A percentile compares a stretch with the other conserved stretches of the same genome.
Evolutionary conservation across 2,329 filamentous ascomycete species (phyloP).

Genomic region (Hirsutella rhossiliensis): DNA sequence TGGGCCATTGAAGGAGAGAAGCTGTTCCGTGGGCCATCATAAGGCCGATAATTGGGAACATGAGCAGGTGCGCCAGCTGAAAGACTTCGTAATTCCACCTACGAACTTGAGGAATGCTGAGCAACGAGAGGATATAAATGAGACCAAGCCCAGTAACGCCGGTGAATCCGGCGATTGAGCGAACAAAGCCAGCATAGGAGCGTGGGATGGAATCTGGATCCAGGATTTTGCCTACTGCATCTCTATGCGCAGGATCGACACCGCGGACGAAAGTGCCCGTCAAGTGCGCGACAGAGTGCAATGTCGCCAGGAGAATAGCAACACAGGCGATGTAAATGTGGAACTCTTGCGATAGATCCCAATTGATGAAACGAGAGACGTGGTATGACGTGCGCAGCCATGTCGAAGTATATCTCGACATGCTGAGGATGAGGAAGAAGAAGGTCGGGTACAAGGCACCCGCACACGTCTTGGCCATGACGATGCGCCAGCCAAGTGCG

Average conservation of each 20-base stretch:
- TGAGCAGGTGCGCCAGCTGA: constrained; percentile 42
- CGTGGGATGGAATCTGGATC: neutral
- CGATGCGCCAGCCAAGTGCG: constrained; percentile 43
- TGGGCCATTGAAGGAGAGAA: constrained; percentile 37
- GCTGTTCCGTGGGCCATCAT: constrained; percentile 42
- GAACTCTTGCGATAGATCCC: constrained; percentile 42
- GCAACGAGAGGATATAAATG: constrained; percentile 34
- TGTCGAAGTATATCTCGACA: constrained; percentile 44
- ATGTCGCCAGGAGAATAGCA: constrained; percentile 34
- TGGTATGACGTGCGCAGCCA: constrained; percentile 36
- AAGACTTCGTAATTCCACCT: constrained; percentile 44
- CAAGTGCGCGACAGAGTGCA: constrained; percentile 43
- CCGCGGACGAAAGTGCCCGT: constrained; percentile 39
- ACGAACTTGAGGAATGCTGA: constrained; percentile 38
- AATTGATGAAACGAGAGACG: constrained; percentile 43
- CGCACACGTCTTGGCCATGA: constrained; percentile 41
- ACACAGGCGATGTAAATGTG: constrained; percentile 41
- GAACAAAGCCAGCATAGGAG: neutral
- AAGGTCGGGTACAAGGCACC: constrained; percentile 44
- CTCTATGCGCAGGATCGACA: constrained; percentile 29
- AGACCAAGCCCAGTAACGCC: constrained; percentile 35
- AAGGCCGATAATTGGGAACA: constrained; percentile 45
- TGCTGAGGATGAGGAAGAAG: constrained; percentile 45
- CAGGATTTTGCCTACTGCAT: constrained; percentile 24
- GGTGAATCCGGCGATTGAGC: constrained; percentile 34